phyloP scores from a whole-genome alignment of 257 asterid species.

The Salvia hispanica region DNA sequence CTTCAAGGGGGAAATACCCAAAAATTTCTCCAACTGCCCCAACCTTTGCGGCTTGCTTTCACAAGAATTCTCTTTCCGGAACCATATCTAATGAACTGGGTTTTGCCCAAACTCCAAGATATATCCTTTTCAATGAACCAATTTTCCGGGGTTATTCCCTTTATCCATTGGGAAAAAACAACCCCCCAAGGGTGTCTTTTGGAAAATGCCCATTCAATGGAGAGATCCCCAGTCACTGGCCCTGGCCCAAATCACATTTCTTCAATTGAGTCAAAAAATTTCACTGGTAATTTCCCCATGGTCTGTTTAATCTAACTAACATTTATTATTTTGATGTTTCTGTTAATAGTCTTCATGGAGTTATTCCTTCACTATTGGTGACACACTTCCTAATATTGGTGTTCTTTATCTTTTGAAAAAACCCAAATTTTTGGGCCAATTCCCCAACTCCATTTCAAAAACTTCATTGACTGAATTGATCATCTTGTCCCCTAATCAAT shows the following conservation, averaged over 20 bases:
- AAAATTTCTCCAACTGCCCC: neutral
- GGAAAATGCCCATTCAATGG: constrained; percentile 32
- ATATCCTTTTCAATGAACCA: neutral
- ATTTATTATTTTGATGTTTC: constrained; percentile 12
- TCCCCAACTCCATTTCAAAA: constrained; percentile 37
- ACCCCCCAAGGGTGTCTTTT: neutral
- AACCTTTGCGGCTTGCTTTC: neutral
- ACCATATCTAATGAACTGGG: neutral
- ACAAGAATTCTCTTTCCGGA: neutral
- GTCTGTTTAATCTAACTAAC: constrained; percentile 37
- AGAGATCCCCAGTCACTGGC: constrained; percentile 36
- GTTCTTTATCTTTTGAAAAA: constrained; percentile 12
- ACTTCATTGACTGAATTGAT: constrained; percentile 25
- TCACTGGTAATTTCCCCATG: constrained; percentile 36
- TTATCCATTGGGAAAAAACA: neutral
- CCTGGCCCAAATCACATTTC: constrained; percentile 18
- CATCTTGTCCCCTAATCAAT: constrained; percentile 18
- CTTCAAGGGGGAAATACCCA: neutral
- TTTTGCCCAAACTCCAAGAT: neutral
- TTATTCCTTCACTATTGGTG: constrained; percentile 31
- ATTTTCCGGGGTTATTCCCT: neutral
- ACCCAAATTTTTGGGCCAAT: constrained; percentile 34
- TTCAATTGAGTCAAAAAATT: constrained; percentile 24
- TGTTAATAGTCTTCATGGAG: constrained; percentile 32
- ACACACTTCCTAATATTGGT: constrained; percentile 28